Evolutionary conservation across 768 basidiomycete genomes (phyloP), one percentile per base, ranked within the genome.

Genomic region (Sporobolomyces roseus): DNA sequence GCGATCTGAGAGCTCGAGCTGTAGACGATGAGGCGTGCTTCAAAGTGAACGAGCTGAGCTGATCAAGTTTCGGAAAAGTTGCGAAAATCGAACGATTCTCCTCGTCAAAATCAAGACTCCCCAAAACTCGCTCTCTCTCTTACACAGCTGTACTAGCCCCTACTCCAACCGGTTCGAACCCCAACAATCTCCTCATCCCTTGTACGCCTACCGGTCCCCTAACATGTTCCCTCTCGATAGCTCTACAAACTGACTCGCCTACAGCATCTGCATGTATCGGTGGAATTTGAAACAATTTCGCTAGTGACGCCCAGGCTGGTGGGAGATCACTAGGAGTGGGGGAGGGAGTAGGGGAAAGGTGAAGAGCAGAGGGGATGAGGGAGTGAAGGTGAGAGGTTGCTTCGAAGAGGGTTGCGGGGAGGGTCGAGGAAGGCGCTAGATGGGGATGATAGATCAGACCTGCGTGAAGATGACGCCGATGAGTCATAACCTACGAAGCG

Each of bases 381-480:
- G 80, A 78, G 66, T 61, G 89, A 23, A 71, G 56, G 7, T 66
- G 61, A 55, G 80, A 79, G 68, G 75, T 68, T 12, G 93, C 79
- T 76, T 92, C 90, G 48, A 96, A 83, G 63, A 92, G 77, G 10
- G 88, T 87, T 1, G 94, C 93, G 60, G 89, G 83, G 58, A 91
- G 88, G 48, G 91, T 88, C 14, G 88, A 88, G 54, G 93, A 76
- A n/a, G 96, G 96, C 49, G 93, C 87, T 73, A 87, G 82, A 79
- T 96, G 92, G 13, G 94, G 89, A 77, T 98, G 94, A 80, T 98
- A 98, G 74, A 99, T 91, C 61, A 99, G 82, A 71, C 93, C 96
- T 92, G 32, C 4, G 4, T 33, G 33, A 33, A 17, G 36, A 23
- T 0, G 5, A 9, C n/a, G n/a, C n/a, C n/a, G n/a, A n/a, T n/a